Percentiles rank a stretch among this genome's conserved stretches.
Evolutionary conservation across 495 filamentous ascomycete genomes (phyloP).

Genomic region (Hyaloscypha hepaticicola): DNA sequence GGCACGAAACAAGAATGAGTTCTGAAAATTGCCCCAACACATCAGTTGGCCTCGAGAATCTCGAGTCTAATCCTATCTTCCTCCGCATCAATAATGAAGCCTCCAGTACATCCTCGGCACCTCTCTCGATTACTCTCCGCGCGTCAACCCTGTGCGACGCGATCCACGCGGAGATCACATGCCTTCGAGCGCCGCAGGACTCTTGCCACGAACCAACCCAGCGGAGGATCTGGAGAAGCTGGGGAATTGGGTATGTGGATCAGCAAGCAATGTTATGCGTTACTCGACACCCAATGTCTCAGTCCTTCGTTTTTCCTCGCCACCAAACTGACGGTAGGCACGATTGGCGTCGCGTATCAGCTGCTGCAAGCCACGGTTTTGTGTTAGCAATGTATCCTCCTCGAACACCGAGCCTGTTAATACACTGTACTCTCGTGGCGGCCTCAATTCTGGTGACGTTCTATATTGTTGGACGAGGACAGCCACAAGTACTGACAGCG

Average conservation of each 20-base stretch:
- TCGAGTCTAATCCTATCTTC: background rate
- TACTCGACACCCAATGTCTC: background rate
- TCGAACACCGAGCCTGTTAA: background rate
- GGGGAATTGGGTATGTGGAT: slow-evolving; percentile 2
- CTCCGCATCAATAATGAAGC: background rate
- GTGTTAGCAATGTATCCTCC: background rate
- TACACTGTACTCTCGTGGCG: background rate
- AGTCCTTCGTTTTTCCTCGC: background rate
- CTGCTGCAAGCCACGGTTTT: background rate
- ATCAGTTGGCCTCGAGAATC: background rate
- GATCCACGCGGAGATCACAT: background rate
- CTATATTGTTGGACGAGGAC: background rate
- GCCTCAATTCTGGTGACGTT: background rate
- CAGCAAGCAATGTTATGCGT: background rate
- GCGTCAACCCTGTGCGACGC: background rate
- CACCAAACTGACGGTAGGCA: background rate
- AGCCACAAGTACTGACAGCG: background rate
- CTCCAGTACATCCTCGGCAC: background rate
- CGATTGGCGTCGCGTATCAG: background rate
- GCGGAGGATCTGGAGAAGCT: background rate
- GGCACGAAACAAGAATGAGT: background rate
- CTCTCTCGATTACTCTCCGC: background rate
- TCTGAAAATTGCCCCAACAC: background rate
- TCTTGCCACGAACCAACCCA: background rate
- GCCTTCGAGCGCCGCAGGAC: background rate